Conservation (phyloP, 139 green algal species). For the Trebouxia sp. region DNA sequence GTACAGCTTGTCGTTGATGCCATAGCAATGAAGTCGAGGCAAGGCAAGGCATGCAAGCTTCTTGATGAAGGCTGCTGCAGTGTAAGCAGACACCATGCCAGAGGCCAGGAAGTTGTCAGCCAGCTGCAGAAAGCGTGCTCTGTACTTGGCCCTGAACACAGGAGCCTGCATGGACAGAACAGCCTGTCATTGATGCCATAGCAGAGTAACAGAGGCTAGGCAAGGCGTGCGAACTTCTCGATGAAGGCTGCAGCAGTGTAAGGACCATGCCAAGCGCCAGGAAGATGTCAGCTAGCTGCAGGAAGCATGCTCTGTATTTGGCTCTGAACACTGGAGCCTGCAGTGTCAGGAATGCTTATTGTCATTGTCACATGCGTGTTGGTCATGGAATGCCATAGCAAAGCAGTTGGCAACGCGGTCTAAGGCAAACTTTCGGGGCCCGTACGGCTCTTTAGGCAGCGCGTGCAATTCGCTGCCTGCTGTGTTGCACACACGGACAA, state of each 20-base stretch:
- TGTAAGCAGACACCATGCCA: conserved; percentile 89
- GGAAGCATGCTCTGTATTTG: conserved; percentile 76
- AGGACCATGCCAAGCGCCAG: conserved; percentile 85
- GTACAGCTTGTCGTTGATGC: not conserved
- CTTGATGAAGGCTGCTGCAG: conserved; percentile 94
- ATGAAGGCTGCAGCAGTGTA: conserved; percentile 94
- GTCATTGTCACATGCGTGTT: too few relatives aligned
- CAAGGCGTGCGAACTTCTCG: conserved; percentile 88
- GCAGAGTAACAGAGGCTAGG: conserved; percentile 64
- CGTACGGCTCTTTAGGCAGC: too few relatives aligned
- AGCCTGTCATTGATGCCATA: not conserved
- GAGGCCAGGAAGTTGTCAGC: conserved; percentile 91
- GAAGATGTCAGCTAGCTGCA: conserved; percentile 89
- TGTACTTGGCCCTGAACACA: conserved; percentile 44
- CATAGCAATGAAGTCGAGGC: conserved; percentile 39
- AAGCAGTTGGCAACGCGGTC: too few relatives aligned
- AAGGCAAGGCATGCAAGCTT: conserved; percentile 81
- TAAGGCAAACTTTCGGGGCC: too few relatives aligned
- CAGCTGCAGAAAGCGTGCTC: conserved; percentile 86
- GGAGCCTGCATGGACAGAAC: not conserved
- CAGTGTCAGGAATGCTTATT: too few relatives aligned
- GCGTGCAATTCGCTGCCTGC: too few relatives aligned
- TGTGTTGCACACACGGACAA: too few relatives aligned
- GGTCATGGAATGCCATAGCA: too few relatives aligned
- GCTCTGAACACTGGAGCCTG: conserved; percentile 35